Conservation (phyloP, 768 basidiomycete species). For the Tricholoma flavovirens region DNA sequence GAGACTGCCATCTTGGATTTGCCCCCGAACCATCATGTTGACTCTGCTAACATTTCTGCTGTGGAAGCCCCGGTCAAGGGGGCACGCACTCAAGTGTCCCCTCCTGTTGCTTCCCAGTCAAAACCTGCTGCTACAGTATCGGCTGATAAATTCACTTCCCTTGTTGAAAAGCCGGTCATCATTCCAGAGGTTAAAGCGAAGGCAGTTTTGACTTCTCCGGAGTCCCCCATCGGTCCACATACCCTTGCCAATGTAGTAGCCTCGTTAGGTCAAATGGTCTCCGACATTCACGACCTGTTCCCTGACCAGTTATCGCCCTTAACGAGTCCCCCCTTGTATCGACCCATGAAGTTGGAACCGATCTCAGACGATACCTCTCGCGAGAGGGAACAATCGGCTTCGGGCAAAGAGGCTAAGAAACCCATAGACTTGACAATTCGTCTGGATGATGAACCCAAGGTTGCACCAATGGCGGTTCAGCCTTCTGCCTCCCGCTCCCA, state of each 20-base stretch:
- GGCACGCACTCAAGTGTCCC: neutral
- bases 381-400: neutral
- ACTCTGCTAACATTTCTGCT: neutral
- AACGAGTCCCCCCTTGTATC: conserved; percentile 6
- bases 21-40: neutral
- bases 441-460: neutral
- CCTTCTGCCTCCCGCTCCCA: too few relatives aligned
- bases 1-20: neutral
- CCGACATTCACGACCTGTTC: conserved; percentile 19
- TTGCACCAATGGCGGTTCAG: neutral
- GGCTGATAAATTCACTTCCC: neutral
- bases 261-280: conserved; percentile 15
- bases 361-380: neutral
- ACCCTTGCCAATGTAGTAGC: conserved; percentile 16
- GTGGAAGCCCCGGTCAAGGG: neutral
- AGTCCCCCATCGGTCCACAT: conserved; percentile 16
- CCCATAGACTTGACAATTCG: conserved; percentile 2
- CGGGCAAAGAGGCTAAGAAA: conserved; percentile 5
- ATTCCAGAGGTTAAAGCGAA: neutral
- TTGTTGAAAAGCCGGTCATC: neutral
- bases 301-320: conserved; percentile 18
- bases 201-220: neutral
- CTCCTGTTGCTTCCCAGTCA: neutral
- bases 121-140: neutral
- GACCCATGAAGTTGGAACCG: conserved; percentile 7